Base-by-base conservation (phyloP, 2,329 filamentous ascomycete species). In the Paraphaeosphaeria sporulosa region DNA sequence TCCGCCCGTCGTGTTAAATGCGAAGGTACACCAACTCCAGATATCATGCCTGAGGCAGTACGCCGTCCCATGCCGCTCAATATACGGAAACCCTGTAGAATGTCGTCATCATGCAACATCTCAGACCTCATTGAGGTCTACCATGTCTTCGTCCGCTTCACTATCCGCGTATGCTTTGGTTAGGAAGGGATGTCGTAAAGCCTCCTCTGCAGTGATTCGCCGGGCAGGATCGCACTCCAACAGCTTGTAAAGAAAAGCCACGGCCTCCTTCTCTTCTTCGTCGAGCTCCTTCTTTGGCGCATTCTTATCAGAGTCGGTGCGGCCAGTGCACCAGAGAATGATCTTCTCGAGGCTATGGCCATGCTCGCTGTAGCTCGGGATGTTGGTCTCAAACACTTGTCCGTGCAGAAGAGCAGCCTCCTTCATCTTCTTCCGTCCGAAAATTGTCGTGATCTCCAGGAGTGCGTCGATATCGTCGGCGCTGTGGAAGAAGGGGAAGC, bases 401-500 rank as follows among this genome's bases (percentile, higher is more conserved):
- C 95, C 95, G 73, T 99, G 95, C 53, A 97, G 83, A 19, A 93
- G 82, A 0, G 92, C 93, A 3, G 90, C 91, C 36, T 87, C 83
- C 73, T 90, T 91, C 94, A 99, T 98, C 60, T 89, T 88, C 73
- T 87, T 89, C 44, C 85, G 85, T 52, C 95, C 95, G 76, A 98
- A 97, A 62, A 99, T 96, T 60, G 93, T 96, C 38, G 94, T 92
- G 67, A 99, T 96, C 78, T 99, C 95, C 67, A 99, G 94, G 86
- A 97, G 90, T 54, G 95, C 95, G 74, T 99, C 95, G 50, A 99
- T 91, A 71, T 99, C 95, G 76, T 99, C 95, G n/a, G 93, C 90
- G 48, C 92, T 96, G 80, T 99, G 97, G 84, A 99, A 99, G 80
- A 99, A 99, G 1, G 95, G 95, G 71, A 99, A 99, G 4, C 95